Evolutionary conservation across 306 rosid species (phyloP), one percentile per base, ranked within the genome.

Genomic region (Medicago arabica): DNA sequence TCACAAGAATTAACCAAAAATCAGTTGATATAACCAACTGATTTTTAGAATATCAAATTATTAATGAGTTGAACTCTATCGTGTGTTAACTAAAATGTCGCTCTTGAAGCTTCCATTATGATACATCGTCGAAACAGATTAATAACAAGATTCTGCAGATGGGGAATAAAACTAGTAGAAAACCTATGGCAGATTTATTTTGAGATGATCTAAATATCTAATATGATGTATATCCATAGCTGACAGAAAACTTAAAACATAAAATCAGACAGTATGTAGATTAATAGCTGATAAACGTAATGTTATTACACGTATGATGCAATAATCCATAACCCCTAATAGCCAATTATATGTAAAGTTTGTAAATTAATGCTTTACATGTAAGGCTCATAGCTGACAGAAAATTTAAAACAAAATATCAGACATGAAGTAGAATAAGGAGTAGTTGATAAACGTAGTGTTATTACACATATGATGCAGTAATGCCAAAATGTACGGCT

Each of bases 31-130:
- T 34, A 34, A 5, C 38, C 38, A 34, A 34, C 38, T 34, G 38
- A 34, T 34, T 34, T 34, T 34, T 34, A 34, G 38, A 5, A 34
- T 34, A 34, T 34, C 38, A 34, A 34, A 61, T 76, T 67, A 77
- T 83, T 81, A 64, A 77, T 71, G 81, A 78, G 78, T 36, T 34
- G 38, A 34, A 34, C 31, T 62, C 51, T 82, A 46, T 82, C 14
- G 77, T 76, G 78, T 80, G 92, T 84, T 87, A 84, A 55, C 75
- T 71, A 68, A 78, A 79, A 76, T 80, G 71, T 71, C 79, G 82
- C 85, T 77, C 81, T 36, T 77, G 60, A 34, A 71, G 62, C 80
- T 75, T 28, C 4, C 31, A 28, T 28, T 28, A 3, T 28, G 31
- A 28, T 28, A 28, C 31, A 28, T 28, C 31, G 0, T 28, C 34